Percentiles rank a stretch among this genome's conserved stretches.
phyloP scores from a whole-genome alignment of 805 yeast species.

The Starmerella cellae region DNA sequence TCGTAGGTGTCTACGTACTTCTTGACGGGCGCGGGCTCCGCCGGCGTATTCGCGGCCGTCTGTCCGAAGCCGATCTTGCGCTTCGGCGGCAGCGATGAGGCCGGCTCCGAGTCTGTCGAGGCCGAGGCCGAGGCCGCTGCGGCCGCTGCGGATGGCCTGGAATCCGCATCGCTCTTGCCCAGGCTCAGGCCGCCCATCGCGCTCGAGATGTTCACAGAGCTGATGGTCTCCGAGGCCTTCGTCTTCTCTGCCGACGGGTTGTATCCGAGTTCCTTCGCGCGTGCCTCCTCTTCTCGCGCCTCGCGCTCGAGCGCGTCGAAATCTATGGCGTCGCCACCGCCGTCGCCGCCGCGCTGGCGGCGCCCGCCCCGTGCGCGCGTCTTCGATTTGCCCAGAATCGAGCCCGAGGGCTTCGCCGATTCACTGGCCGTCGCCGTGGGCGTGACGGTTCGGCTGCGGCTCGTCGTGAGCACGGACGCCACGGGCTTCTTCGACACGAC shows the following conservation, averaged over 20 bases:
- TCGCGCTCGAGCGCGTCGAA: slow-evolving; percentile 59
- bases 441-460: slow-evolving; percentile 7
- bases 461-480: slow-evolving; percentile 2
- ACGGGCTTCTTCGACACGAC: not conserved
- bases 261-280: slow-evolving; percentile 30
- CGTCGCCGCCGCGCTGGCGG: slow-evolving; percentile 24
- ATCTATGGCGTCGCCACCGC: slow-evolving; percentile 38
- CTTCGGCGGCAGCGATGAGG: slow-evolving; percentile 14
- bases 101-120: slow-evolving; percentile 4
- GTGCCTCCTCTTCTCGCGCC: slow-evolving; percentile 73
- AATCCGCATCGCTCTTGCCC: not conserved
- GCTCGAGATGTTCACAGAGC: not conserved
- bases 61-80: slow-evolving; percentile 22
- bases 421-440: slow-evolving; percentile 14
- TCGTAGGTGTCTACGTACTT: slow-evolving; percentile 37
- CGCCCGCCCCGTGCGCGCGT: slow-evolving; percentile 18
- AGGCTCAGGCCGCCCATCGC: not conserved
- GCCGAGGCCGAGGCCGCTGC: not conserved
- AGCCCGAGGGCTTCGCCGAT: slow-evolving; percentile 24
- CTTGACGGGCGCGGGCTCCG: slow-evolving; percentile 16
- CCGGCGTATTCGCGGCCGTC: slow-evolving; percentile 21
- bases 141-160: not conserved
- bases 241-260: slow-evolving; percentile 23
- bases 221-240: not conserved
- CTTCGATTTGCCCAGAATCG: slow-evolving; percentile 9